These are phyloP conservation scores for Podospora anserina DNA, from an alignment of 495 filamentous ascomycete species.

Conservation along the genomic window DNA sequence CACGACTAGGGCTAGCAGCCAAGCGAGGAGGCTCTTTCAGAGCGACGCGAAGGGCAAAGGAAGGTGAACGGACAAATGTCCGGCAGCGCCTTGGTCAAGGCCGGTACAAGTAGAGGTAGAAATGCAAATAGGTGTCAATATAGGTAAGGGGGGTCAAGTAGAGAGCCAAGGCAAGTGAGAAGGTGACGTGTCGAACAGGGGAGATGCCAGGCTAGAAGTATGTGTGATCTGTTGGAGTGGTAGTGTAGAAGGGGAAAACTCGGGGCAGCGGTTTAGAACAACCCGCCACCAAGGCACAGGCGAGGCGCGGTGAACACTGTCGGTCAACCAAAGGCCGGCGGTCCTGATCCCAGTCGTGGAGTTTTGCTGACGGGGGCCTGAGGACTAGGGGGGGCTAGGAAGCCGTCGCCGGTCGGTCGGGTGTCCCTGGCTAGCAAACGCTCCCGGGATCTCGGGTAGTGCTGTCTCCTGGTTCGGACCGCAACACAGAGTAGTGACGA, in stretches of 20 bases:
- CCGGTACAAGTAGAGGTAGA: background rate
- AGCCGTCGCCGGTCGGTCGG: conserved; percentile 5
- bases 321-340: conserved; percentile 18
- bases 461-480: background rate
- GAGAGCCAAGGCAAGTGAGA: conserved; percentile 6
- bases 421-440: conserved; percentile 8
- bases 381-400: conserved; percentile 14
- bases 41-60: background rate
- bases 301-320: conserved; percentile 14
- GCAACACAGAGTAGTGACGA: background rate
- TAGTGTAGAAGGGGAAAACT: conserved; percentile 13
- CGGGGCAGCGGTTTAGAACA: conserved; percentile 12
- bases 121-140: background rate
- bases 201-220: background rate
- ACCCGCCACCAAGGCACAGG: conserved; percentile 28
- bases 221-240: background rate
- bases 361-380: conserved; percentile 24
- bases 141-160: background rate
- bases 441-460: conserved; percentile 9
- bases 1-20: conserved; percentile 5
- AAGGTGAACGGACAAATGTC: conserved; percentile 5
- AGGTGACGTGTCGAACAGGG: background rate
- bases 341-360: conserved; percentile 20
- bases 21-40: conserved; percentile 4
- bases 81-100: conserved; percentile 4